Evolutionary conservation across 228 moss, liverwort and hornwort genomes (phyloP).

Genomic region (Sphagnum fallax): DNA sequence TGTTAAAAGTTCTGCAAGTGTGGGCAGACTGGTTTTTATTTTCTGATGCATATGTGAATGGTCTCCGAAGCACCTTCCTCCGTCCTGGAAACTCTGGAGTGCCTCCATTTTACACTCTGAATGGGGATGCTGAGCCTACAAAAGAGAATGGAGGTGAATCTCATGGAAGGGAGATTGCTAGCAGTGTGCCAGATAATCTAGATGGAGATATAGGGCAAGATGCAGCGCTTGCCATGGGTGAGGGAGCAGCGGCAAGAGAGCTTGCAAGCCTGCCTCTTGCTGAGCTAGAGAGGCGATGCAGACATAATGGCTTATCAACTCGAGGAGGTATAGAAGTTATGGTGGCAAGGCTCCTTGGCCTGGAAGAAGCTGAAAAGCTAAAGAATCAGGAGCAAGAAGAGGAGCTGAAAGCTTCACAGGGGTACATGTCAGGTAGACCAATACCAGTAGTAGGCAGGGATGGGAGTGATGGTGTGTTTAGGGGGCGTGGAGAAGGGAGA

Average conservation of each 20-base stretch:
- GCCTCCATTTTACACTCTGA: constrained; percentile 71
- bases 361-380: constrained; percentile 99
- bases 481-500: constrained; percentile 57
- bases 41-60: constrained; percentile 96
- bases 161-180: constrained; percentile 12
- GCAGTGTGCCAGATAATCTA: constrained; percentile 52
- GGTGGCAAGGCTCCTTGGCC: constrained; percentile 89
- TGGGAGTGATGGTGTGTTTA: constrained; percentile 34
- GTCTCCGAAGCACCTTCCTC: constrained; percentile 91
- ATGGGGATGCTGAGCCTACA: constrained; percentile 53
- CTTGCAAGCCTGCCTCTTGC: constrained; percentile 80
- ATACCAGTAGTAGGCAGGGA: constrained; percentile 34
- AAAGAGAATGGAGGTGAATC: constrained; percentile 60
- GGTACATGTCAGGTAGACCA: constrained; percentile 20
- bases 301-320: constrained; percentile 91
- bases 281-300: constrained; percentile 92
- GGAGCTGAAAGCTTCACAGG: constrained; percentile 57
- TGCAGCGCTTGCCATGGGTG: constrained; percentile 94
- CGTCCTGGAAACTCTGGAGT: constrained; percentile 92
- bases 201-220: constrained; percentile 63
- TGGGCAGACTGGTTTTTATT: constrained; percentile 99
- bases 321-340: constrained; percentile 91
- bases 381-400: constrained; percentile 94
- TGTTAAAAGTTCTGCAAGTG: constrained; percentile 93
- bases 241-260: constrained; percentile 98